A percentile compares a stretch with the other conserved stretches of the same genome.
phyloP scores from a whole-genome alignment of 495 filamentous ascomycete genomes.

The Daldinia caldariorum region DNA sequence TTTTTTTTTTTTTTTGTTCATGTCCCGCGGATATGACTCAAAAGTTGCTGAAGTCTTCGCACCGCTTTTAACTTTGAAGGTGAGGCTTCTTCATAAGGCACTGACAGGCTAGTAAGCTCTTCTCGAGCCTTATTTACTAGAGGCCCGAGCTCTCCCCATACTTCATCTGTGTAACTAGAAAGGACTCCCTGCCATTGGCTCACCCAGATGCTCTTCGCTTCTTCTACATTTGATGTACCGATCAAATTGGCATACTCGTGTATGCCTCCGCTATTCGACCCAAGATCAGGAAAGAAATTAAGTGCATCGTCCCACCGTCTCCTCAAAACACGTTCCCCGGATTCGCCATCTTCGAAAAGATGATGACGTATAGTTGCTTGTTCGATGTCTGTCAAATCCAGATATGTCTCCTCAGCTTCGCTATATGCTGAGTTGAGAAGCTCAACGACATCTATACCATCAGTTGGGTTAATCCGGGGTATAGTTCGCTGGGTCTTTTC shows the following conservation, averaged over 20 bases:
- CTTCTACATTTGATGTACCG: constrained; percentile 49
- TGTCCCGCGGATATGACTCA: constrained; percentile 35
- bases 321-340: background rate
- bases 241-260: constrained; percentile 41
- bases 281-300: constrained; percentile 55
- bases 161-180: constrained; percentile 75
- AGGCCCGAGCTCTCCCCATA: constrained; percentile 78
- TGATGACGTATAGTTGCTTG: constrained; percentile 45
- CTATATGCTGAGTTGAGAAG: constrained; percentile 48
- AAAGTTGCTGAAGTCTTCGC: constrained; percentile 42
- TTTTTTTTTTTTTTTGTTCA: background rate
- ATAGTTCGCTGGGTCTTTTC: constrained; percentile 11
- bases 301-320: constrained; percentile 54
- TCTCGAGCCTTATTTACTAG: constrained; percentile 68
- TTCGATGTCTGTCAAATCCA: constrained; percentile 39
- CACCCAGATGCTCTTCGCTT: constrained; percentile 59
- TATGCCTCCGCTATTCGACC: constrained; percentile 25
- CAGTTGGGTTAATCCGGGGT: constrained; percentile 28
- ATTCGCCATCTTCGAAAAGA: constrained; percentile 46
- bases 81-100: constrained; percentile 14
- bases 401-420: constrained; percentile 37
- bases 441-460: constrained; percentile 58
- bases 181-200: constrained; percentile 70
- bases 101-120: constrained; percentile 60
- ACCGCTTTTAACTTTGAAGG: constrained; percentile 31